A percentile compares a stretch with the other conserved stretches of the same genome.
phyloP scores from a whole-genome alignment of 768 basidiomycete species.

The Amanita muscaria region DNA sequence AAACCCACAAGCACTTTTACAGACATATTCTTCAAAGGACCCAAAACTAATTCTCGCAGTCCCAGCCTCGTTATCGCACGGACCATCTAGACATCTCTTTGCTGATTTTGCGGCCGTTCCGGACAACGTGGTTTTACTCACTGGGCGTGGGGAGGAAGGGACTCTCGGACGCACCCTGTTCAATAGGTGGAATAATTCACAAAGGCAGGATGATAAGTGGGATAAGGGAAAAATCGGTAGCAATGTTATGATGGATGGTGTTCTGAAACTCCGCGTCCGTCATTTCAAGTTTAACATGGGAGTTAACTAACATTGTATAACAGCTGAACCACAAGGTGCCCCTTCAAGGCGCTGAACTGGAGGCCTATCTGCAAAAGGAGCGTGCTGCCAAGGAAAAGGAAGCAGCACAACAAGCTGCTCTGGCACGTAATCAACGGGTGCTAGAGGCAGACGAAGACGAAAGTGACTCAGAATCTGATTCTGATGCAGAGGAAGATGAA shows the following conservation, averaged over 20 bases:
- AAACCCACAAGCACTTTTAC: constrained; percentile 69
- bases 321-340: constrained; percentile 88
- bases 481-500: constrained; percentile 53
- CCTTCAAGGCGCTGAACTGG: constrained; percentile 81
- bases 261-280: constrained; percentile 56
- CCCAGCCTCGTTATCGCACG: constrained; percentile 88
- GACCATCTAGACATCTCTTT: constrained; percentile 82
- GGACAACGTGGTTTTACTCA: constrained; percentile 84
- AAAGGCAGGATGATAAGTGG: constrained; percentile 77
- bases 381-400: constrained; percentile 73
- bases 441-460: constrained; percentile 93
- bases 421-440: constrained; percentile 77
- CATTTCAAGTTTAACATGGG: not conserved
- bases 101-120: constrained; percentile 75
- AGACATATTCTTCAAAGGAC: constrained; percentile 76
- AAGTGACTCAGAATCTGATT: constrained; percentile 67
- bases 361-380: constrained; percentile 69
- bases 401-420: constrained; percentile 76
- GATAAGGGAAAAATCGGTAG: constrained; percentile 85
- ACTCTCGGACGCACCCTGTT: constrained; percentile 76
- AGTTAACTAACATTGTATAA: constrained; percentile 1
- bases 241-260: constrained; percentile 74
- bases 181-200: constrained; percentile 77
- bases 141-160: constrained; percentile 67
- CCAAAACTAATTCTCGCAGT: constrained; percentile 93